Base-by-base conservation (phyloP, 441 rosid species). In the Codiaeum variegatum region DNA sequence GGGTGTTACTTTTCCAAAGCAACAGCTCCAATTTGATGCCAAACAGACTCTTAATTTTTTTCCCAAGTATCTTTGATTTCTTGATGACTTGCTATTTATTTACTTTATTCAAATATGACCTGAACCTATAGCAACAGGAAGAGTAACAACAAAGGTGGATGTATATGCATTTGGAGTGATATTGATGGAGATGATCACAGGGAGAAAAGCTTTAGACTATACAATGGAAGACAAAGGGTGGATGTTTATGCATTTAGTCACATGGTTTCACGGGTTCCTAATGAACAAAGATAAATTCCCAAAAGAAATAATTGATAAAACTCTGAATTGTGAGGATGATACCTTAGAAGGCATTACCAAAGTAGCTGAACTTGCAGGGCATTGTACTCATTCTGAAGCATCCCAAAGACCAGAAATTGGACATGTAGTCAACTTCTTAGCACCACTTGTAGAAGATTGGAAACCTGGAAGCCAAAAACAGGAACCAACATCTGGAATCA, bases 61-160 rank as follows among this genome's bases (percentile, higher is more conserved):
- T 2, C 15, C 18, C 49, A 44, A 44, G 49, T 44, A 18, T 18
- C 24, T 49, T 16, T 49, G n/a, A 54, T n/a, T 52, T n/a, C 21
- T 23, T 21, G 38, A 36, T 36, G 38, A 36, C 38, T n/a, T 54
- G 26, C 4, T 10, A 23, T 55, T 24, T 23, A 23, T 4, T 23
- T 8, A 21, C 13, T 24, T 55, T 55, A 24, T 15, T 49, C 55
- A 55, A 55, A 5, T 55, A 9, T 55, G 12, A 10, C 19, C 19
- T 56, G 62, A 56, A 24, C 6, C 31, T 26, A 68, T 67, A 81
- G 83, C 77, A 4, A 81, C 83, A 1, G 83, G 83, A 42, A 67
- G 76, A 73, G 77, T 77, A 47, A 81, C 83, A 3, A 77, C 77
- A 9, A 77, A 81, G 54, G 79, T 77, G 2, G 81, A 81, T 47